Evolutionary conservation across 2,329 filamentous ascomycete genomes (phyloP).

Genomic region (Ophiostoma fasciatum): DNA sequence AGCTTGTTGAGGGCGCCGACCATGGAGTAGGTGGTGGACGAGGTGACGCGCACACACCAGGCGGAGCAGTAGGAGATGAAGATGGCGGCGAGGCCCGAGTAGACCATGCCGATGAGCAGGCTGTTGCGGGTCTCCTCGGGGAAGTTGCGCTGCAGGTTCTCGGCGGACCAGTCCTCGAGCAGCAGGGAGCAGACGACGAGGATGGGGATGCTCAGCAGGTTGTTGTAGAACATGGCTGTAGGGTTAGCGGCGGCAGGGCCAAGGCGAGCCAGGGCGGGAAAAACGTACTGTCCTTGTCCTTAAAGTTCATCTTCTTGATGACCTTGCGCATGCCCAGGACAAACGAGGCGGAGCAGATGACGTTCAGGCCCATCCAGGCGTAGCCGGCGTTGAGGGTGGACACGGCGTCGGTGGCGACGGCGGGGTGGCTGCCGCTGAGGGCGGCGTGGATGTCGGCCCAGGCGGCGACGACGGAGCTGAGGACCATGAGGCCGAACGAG

Average conservation of each 20-base stretch:
- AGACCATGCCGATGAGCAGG: slow-evolving; percentile 77
- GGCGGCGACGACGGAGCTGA: slow-evolving; percentile 85
- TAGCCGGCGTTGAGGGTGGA: slow-evolving; percentile 90
- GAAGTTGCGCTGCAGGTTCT: slow-evolving; percentile 79
- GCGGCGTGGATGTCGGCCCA: slow-evolving; percentile 95
- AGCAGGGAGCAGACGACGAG: slow-evolving; percentile 69
- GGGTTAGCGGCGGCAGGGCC: too few species aligned
- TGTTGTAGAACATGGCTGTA: slow-evolving; percentile 98
- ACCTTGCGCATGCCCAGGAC: slow-evolving; percentile 91
- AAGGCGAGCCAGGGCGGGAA: neutral
- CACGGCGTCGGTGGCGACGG: slow-evolving; percentile 57
- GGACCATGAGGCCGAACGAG: slow-evolving; percentile 91
- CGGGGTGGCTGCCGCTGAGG: slow-evolving; percentile 43
- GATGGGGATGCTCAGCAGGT: slow-evolving; percentile 88
- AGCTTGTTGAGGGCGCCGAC: slow-evolving; percentile 97
- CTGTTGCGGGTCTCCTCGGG: slow-evolving; percentile 64
- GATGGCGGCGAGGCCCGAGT: slow-evolving; percentile 83
- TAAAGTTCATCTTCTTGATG: slow-evolving; percentile 99
- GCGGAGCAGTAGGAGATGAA: slow-evolving; percentile 99
- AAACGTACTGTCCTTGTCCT: slow-evolving; percentile 93
- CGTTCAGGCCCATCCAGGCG: slow-evolving; percentile 96
- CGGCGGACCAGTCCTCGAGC: slow-evolving; percentile 80
- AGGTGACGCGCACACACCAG: slow-evolving; percentile 96
- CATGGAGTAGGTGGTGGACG: slow-evolving; percentile 97
- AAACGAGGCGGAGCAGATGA: slow-evolving; percentile 83